Base-by-base conservation (phyloP, 352 stramenopile genomes). In the Hyaloperonospora brassicae region DNA sequence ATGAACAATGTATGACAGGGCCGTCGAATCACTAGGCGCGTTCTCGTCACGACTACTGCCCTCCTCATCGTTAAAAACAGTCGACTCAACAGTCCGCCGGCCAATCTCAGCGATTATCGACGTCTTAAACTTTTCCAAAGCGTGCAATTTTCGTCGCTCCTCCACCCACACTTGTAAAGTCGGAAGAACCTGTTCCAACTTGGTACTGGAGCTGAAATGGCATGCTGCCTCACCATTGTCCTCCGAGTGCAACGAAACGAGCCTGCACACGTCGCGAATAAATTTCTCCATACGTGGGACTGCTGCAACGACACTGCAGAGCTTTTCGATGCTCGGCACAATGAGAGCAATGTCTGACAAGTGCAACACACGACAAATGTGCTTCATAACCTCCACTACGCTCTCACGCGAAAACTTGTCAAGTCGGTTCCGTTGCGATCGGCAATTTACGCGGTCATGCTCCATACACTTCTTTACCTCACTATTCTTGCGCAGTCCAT, bases 211-310 rank as follows among this genome's bases (percentile, higher is more conserved):
- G 3, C 30, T 55, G 17, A 39, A 50, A n/a, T 47, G 49, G 11
- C 67, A 52, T 25, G 72, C 66, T 9, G 59, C 43, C 13, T 66
- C 59, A 6, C 46, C 43, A 23, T 72, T 50, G 0, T 71, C 66
- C 12, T 60, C 62, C 5, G 59, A 25, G 45, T 77, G 69, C 24
- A 87, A 66, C 41, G 80, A 87, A 9, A 91, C 76, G 40, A 85
- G 89, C 2, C 70, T 73, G 42, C 78, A 90, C 1, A 94, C 79
- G n/a, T 93, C 80, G 3, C 76, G 80, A 51, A 95, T 89, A 41
- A 95, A 94, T 48, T 76, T 84, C 48, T 94, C 86, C 74, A 94
- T 88, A 10, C 81, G 70, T 0, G 86, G 84, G 5, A 95, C 81
- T 0, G 79, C 78, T 11, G 70, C 64, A 6, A 95, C 81, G 10